A percentile compares a stretch with the other conserved stretches of the same genome.
These are phyloP conservation scores for Daldinia eschscholtzii DNA, from an alignment of 2,329 filamentous ascomycete genomes.

Conservation along the genomic window DNA sequence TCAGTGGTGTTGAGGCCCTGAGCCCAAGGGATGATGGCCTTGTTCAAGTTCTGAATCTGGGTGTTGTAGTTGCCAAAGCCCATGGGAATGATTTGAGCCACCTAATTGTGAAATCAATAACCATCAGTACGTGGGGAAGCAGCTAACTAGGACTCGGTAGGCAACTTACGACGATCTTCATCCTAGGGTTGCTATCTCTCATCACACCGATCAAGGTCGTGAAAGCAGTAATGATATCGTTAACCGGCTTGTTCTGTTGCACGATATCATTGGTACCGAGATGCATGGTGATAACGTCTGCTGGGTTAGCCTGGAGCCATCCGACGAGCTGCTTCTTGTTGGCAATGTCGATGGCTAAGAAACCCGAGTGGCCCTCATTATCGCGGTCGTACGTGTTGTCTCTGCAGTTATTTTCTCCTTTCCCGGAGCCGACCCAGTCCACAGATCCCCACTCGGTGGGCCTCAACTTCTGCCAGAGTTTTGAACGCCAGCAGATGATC, in stretches of 20 bases:
- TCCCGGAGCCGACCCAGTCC: constrained; percentile 56
- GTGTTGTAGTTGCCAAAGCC: constrained; percentile 53
- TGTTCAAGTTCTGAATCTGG: constrained; percentile 56
- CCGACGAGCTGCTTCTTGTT: constrained; percentile 58
- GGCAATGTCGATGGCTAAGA: constrained; percentile 59
- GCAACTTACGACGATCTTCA: constrained; percentile 59
- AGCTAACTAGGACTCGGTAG: not conserved
- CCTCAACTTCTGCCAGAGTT: constrained; percentile 58
- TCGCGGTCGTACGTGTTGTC: constrained; percentile 58
- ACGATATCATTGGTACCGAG: constrained; percentile 60
- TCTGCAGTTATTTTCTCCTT: constrained; percentile 53
- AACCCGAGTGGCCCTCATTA: constrained; percentile 60
- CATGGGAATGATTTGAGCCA: constrained; percentile 58
- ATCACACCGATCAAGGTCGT: constrained; percentile 56
- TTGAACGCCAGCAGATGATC: constrained; percentile 59
- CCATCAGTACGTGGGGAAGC: not conserved
- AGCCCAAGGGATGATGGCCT: constrained; percentile 56
- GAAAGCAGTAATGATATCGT: constrained; percentile 57
- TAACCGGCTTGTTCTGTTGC: constrained; percentile 55
- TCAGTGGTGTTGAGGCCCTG: constrained; percentile 55
- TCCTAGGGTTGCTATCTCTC: constrained; percentile 56
- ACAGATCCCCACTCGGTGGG: constrained; percentile 55
- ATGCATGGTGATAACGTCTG: constrained; percentile 62
- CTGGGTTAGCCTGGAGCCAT: constrained; percentile 58
- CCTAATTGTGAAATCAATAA: constrained; percentile 45